Conservation (phyloP, 1,284 basidiomycete genomes). For the Tilletia indica region DNA sequence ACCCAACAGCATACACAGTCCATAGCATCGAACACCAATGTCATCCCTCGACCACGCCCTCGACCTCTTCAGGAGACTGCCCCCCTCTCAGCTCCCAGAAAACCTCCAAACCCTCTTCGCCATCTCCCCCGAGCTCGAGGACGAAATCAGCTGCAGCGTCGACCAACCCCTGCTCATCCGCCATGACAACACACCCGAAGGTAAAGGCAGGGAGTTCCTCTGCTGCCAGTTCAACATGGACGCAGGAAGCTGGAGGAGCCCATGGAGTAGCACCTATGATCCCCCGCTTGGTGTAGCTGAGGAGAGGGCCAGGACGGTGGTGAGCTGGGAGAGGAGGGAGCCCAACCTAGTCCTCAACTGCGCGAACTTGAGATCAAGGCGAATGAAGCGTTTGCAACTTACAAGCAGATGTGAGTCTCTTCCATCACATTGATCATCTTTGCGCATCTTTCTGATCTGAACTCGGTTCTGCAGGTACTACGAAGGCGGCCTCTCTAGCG, state of each 20-base stretch:
- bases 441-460: background rate
- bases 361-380: conserved; percentile 87
- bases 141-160: conserved; percentile 89
- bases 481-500: conserved; percentile 94
- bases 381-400: conserved; percentile 95
- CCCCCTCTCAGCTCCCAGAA: conserved; percentile 83
- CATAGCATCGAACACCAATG: background rate
- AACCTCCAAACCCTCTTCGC: conserved; percentile 79
- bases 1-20: too few species aligned
- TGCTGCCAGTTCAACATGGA: conserved; percentile 98
- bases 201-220: conserved; percentile 76
- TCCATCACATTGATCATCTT: background rate
- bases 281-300: conserved; percentile 62
- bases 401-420: conserved; percentile 73
- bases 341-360: conserved; percentile 76
- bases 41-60: conserved; percentile 59
- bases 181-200: conserved; percentile 68
- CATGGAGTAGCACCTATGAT: conserved; percentile 94
- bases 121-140: conserved; percentile 77
- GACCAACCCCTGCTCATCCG: conserved; percentile 87
- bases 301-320: conserved; percentile 6
- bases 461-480: conserved; percentile 69
- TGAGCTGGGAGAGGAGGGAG: conserved; percentile 66
- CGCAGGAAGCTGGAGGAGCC: conserved; percentile 90
- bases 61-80: conserved; percentile 90